Evolutionary conservation across 2,329 filamentous ascomycete genomes (phyloP).

Genomic region (Fusarium buharicum): DNA sequence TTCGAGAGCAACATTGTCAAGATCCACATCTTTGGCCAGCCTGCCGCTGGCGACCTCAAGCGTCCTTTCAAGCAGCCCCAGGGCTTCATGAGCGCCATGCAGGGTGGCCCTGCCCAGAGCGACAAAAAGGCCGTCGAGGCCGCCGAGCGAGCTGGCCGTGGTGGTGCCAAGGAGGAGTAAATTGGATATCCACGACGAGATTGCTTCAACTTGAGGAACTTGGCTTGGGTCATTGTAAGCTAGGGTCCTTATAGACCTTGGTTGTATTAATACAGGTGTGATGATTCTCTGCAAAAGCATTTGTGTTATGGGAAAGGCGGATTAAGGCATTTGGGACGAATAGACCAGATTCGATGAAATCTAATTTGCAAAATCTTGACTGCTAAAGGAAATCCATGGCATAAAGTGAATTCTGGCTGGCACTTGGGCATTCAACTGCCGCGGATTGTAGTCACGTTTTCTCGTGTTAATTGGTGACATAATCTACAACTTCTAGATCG

Average conservation of each 20-base stretch:
- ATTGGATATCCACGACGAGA: conserved; percentile 16
- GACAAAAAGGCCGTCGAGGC: conserved; percentile 90
- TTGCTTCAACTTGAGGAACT: conserved; percentile 6
- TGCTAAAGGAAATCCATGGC: not conserved
- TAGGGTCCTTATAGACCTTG: conserved; percentile 22
- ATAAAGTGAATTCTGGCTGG: not conserved
- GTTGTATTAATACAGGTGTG: conserved; percentile 34
- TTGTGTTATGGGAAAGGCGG: conserved; percentile 8
- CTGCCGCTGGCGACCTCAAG: conserved; percentile 90
- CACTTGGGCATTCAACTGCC: not conserved
- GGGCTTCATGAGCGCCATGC: conserved; percentile 84
- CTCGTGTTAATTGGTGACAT: conserved; percentile 48
- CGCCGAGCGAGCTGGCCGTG: conserved; percentile 78
- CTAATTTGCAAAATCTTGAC: not conserved
- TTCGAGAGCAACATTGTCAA: conserved; percentile 96
- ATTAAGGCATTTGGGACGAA: not conserved
- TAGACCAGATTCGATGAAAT: not conserved
- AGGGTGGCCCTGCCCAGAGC: conserved; percentile 80
- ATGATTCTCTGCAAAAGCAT: conserved; percentile 23
- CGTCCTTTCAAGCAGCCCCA: conserved; percentile 90
- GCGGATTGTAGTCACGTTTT: conserved; percentile 44
- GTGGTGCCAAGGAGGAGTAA: conserved; percentile 78
- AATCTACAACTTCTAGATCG: conserved; percentile 31
- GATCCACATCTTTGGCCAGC: conserved; percentile 89
- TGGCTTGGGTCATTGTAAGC: conserved; percentile 15